These are phyloP conservation scores for Lipomyces mesembrius DNA, from an alignment of 805 yeast genomes.

Conservation along the genomic window DNA sequence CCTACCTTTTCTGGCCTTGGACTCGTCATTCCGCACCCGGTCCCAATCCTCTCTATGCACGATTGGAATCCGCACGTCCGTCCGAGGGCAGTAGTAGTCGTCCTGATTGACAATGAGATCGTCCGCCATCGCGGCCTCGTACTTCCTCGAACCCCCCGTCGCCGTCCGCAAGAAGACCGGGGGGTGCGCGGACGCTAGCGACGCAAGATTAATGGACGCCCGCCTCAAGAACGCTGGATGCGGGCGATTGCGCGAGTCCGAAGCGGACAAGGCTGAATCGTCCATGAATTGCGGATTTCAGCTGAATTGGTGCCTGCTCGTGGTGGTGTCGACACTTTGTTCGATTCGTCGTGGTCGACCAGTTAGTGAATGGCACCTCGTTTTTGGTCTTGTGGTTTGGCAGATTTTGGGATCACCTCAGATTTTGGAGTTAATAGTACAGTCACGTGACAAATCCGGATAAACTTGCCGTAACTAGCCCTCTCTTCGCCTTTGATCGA, in stretches of 20 bases:
- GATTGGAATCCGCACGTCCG: conserved; percentile 19
- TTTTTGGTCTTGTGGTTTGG: background rate
- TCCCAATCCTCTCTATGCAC: background rate
- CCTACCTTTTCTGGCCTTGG: background rate
- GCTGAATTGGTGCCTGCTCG: background rate
- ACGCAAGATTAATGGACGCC: conserved; percentile 26
- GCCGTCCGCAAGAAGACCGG: conserved; percentile 12
- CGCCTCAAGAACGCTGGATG: conserved; percentile 19
- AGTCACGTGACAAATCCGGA: background rate
- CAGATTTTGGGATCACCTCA: background rate
- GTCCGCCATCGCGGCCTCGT: conserved; percentile 26
- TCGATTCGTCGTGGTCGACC: background rate
- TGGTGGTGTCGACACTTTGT: background rate
- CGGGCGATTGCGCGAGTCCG: conserved; percentile 13
- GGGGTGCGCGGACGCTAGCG: conserved; percentile 21
- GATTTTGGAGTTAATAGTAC: background rate
- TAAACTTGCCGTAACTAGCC: background rate
- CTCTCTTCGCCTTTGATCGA: too few species aligned
- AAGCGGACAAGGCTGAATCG: conserved; percentile 15
- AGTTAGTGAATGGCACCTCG: background rate
- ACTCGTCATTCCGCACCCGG: background rate
- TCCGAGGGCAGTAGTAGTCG: conserved; percentile 11
- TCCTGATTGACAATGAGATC: conserved; percentile 27
- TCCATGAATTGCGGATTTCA: conserved; percentile 7
- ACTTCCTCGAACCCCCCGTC: background rate